phyloP scores from a whole-genome alignment of 139 green algal species.

The Bryopsis sp. region DNA sequence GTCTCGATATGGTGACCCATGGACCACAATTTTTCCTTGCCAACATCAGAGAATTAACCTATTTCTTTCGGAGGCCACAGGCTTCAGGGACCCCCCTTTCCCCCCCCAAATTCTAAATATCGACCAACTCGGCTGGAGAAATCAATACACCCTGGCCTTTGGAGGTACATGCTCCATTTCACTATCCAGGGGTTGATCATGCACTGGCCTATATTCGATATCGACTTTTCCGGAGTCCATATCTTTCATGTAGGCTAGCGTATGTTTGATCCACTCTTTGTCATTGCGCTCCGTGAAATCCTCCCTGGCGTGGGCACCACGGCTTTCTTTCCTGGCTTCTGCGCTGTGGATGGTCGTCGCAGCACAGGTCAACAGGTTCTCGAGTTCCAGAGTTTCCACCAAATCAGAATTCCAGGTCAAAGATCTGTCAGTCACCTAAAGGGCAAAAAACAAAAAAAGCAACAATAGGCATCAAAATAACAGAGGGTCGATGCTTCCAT shows the following conservation, averaged over 20 bases:
- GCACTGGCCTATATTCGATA: constrained; percentile 93
- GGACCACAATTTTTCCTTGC: too few species aligned
- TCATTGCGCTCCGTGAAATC: constrained; percentile 90
- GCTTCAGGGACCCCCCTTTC: too few species aligned
- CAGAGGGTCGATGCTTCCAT: not conserved
- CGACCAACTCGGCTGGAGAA: too few species aligned
- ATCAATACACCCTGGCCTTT: constrained; percentile 86
- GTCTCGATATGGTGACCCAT: too few species aligned
- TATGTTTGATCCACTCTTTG: constrained; percentile 97
- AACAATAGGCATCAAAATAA: not conserved
- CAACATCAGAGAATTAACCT: too few species aligned
- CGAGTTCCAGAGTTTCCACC: constrained; percentile 94
- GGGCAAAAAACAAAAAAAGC: not conserved
- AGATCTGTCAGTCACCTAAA: constrained; percentile 33
- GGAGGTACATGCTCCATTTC: constrained; percentile 92
- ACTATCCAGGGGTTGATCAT: constrained; percentile 87
- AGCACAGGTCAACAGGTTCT: constrained; percentile 96
- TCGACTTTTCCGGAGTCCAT: constrained; percentile 39
- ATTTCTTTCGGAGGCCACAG: too few species aligned
- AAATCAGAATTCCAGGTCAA: constrained; percentile 94
- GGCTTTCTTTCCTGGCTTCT: constrained; percentile 69
- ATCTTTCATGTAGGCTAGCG: constrained; percentile 39
- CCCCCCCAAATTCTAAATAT: too few species aligned
- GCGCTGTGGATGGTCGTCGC: constrained; percentile 54
- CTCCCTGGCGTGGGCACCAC: constrained; percentile 92